Evolutionary conservation across 495 filamentous ascomycete genomes (phyloP).

Genomic region (Aspergillus haitiensis): DNA sequence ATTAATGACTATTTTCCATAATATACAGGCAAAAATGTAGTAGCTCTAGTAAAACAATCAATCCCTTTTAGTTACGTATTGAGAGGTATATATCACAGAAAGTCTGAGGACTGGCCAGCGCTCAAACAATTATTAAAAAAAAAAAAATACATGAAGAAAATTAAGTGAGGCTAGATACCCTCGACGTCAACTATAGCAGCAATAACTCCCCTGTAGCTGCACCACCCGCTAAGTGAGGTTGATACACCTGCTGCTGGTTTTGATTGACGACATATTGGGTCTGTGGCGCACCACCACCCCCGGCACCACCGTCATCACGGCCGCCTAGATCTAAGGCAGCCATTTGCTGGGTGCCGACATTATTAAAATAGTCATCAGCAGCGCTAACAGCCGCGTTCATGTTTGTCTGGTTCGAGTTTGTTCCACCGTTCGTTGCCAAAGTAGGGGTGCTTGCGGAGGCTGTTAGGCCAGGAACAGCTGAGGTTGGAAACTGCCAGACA

Average conservation of each 20-base stretch:
- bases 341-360: slow-evolving; percentile 69
- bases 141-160: slow-evolving; percentile 30
- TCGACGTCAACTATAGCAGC: slow-evolving; percentile 35
- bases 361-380: slow-evolving; percentile 83
- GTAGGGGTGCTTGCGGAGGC: slow-evolving; percentile 18
- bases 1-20: slow-evolving; percentile 3
- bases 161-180: not conserved
- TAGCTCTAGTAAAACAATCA: not conserved
- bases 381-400: slow-evolving; percentile 72
- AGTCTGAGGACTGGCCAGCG: slow-evolving; percentile 6
- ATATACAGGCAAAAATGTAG: not conserved
- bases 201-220: slow-evolving; percentile 52
- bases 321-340: slow-evolving; percentile 62
- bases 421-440: slow-evolving; percentile 29
- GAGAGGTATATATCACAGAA: slow-evolving; percentile 23
- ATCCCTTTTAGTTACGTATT: not conserved
- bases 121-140: slow-evolving; percentile 9
- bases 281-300: slow-evolving; percentile 41
- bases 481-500: slow-evolving; percentile 33
- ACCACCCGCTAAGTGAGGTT: slow-evolving; percentile 50
- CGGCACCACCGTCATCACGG: slow-evolving; percentile 39
- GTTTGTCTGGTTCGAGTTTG: slow-evolving; percentile 32
- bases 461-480: slow-evolving; percentile 9
- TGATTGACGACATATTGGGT: slow-evolving; percentile 56
- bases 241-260: slow-evolving; percentile 54